phyloP scores from a whole-genome alignment of 768 basidiomycete genomes.

The Suillus decipiens region DNA sequence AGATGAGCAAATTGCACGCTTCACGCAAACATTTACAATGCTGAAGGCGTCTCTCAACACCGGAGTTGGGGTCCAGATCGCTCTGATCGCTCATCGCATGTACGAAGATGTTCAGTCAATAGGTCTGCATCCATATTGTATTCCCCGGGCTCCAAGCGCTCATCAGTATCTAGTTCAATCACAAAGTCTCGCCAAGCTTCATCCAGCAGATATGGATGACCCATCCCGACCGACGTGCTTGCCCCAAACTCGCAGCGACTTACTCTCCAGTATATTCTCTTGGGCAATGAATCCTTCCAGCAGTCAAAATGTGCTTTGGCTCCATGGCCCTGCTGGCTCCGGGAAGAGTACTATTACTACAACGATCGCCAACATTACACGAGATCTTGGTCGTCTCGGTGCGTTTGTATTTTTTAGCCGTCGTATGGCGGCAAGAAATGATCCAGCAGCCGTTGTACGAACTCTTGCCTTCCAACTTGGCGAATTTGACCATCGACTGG shows the following conservation, averaged over 20 bases:
- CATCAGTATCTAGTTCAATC: slow-evolving; percentile 13
- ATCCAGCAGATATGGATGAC: slow-evolving; percentile 33
- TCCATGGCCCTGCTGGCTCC: slow-evolving; percentile 36
- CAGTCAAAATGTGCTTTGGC: slow-evolving; percentile 32
- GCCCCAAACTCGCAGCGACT: slow-evolving; percentile 33
- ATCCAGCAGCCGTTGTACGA: slow-evolving; percentile 32
- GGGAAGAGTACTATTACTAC: slow-evolving; percentile 40
- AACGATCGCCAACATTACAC: slow-evolving; percentile 35
- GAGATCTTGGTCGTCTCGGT: slow-evolving; percentile 35
- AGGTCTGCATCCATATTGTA: slow-evolving; percentile 17
- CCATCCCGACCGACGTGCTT: slow-evolving; percentile 28
- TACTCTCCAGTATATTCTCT: slow-evolving; percentile 27
- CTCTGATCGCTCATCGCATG: slow-evolving; percentile 31
- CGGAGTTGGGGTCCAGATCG: slow-evolving; percentile 25
- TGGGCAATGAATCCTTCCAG: slow-evolving; percentile 26
- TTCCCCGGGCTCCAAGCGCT: slow-evolving; percentile 3
- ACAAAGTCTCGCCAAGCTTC: slow-evolving; percentile 27
- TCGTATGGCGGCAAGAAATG: slow-evolving; percentile 28
- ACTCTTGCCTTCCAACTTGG: slow-evolving; percentile 38
- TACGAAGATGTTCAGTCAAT: slow-evolving; percentile 28
- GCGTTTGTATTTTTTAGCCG: slow-evolving; percentile 39
- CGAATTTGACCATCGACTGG: slow-evolving; percentile 33
- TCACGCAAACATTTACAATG: slow-evolving; percentile 22
- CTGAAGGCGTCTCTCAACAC: slow-evolving; percentile 30
- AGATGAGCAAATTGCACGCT: slow-evolving; percentile 23